Base-by-base conservation (phyloP, 2,329 filamentous ascomycete genomes). In the Colletotrichum sp. region DNA sequence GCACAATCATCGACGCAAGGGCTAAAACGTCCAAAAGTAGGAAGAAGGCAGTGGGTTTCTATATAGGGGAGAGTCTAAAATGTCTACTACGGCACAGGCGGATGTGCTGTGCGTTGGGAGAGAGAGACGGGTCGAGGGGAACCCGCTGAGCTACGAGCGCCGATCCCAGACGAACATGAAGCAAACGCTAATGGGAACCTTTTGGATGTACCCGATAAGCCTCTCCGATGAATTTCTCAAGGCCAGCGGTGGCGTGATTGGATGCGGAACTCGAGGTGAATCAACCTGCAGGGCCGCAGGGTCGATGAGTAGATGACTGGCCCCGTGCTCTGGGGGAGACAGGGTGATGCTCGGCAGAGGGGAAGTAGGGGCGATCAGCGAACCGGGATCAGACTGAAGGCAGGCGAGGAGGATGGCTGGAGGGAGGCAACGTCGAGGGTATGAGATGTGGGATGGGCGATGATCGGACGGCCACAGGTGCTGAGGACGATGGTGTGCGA, bases 161-260 rank as follows among this genome's bases (percentile, higher is more conserved):
- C 49, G 69, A 78, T 78, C 77, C 71, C 71, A 77, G 75, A 79
- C 77, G 60, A 73, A 79, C 75, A 76, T 78, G 78, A 79, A 79
- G 78, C 78, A 79, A 76, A 73, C 59, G 72, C 64, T 76, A 67
- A 30, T 34, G 65, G 6, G 28, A 36, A 63, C 39, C 66, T 32
- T 68, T 30, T 74, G 70, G 52, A 60, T 74, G 63, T 74, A 74
- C 24, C 71, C 21, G 49, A 69, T 64, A 59, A 65, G 57, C 57
- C 57, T 65, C 57, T 68, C 57, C 59, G 39, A n/a, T 57, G 44
- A 59, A 49, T 16, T 64, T 65, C 26, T 62, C 21, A 36, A 65
- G 64, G 64, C 36, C 12, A 32, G 52, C 44, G 16, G 70, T 69
- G 65, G 65, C 70, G 74, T 74, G 65, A 65, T 64, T 73, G 65